Conservation (phyloP, 2,329 filamentous ascomycete species). For the Helicocarpus griseus region DNA sequence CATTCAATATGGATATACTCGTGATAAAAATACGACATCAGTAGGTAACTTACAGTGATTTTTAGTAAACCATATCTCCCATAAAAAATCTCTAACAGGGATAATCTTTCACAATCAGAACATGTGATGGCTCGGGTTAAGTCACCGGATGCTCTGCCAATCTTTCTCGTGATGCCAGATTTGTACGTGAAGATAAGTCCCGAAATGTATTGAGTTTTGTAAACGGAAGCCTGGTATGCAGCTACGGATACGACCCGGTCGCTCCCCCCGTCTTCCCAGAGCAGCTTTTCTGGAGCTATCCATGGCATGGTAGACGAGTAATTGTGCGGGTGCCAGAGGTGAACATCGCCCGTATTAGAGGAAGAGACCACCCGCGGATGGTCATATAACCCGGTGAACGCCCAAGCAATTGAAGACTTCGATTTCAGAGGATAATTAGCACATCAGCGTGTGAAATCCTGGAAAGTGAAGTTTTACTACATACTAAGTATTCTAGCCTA, state of each 20-base stretch:
- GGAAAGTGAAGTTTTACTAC: neutral
- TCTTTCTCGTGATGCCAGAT: neutral
- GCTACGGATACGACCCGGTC: slow-evolving; percentile 1
- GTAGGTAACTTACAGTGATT: neutral
- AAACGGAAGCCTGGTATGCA: neutral
- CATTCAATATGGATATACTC: neutral
- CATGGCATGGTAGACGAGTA: neutral
- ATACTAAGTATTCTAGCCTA: slow-evolving; percentile 3
- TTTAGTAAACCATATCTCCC: neutral
- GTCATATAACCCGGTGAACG: slow-evolving; percentile 1
- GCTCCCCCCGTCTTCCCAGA: slow-evolving; percentile 2
- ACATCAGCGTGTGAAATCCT: neutral
- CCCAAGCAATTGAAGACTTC: slow-evolving; percentile 3
- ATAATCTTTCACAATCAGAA: neutral
- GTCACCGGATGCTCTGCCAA: neutral
- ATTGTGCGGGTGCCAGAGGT: neutral
- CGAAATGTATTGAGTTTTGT: neutral
- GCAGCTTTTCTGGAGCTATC: slow-evolving; percentile 2
- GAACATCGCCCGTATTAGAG: neutral
- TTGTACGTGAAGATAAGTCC: neutral
- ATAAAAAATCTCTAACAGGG: neutral
- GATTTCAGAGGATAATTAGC: neutral
- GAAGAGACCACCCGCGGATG: slow-evolving; percentile 4
- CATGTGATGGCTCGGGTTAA: neutral
- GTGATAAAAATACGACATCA: neutral